phyloP scores from a whole-genome alignment of 805 yeast species.

The Huiozyma sinensis region DNA sequence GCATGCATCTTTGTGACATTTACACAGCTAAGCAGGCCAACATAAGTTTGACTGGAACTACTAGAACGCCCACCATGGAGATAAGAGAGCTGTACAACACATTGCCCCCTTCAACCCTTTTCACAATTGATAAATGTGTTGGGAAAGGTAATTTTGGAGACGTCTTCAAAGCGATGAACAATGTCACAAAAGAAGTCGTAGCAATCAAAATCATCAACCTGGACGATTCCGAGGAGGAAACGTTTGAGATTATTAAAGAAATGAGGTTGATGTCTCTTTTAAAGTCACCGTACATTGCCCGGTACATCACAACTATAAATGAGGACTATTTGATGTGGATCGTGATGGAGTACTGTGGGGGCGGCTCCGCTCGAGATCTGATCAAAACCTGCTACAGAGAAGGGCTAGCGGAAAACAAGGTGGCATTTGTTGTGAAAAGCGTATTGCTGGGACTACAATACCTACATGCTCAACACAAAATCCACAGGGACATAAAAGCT shows the following conservation, averaged over 20 bases:
- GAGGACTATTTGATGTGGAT: constrained; percentile 70
- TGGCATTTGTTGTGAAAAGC: constrained; percentile 51
- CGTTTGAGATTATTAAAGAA: constrained; percentile 62
- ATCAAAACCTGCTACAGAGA: constrained; percentile 32
- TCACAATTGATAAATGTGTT: constrained; percentile 42
- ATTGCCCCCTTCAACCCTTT: constrained; percentile 22
- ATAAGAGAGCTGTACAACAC: background rate
- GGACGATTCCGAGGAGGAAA: constrained; percentile 70
- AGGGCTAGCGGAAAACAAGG: constrained; percentile 35
- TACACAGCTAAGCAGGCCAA: too few species aligned
- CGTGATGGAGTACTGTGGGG: constrained; percentile 92
- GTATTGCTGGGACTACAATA: constrained; percentile 64
- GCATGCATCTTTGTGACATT: too few species aligned
- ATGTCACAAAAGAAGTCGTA: constrained; percentile 35
- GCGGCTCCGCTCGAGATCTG: constrained; percentile 80
- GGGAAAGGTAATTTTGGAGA: constrained; percentile 86
- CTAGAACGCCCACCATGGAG: background rate
- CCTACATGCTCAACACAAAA: constrained; percentile 61
- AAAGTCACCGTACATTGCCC: constrained; percentile 56
- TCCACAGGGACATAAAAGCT: constrained; percentile 85
- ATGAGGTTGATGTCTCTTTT: constrained; percentile 63
- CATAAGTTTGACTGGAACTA: too few species aligned
- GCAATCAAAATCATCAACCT: constrained; percentile 84
- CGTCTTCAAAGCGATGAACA: constrained; percentile 53
- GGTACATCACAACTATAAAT: constrained; percentile 52